Base-by-base conservation (phyloP, 371 early-diverging fungal species). In the Mucor mucedo region DNA sequence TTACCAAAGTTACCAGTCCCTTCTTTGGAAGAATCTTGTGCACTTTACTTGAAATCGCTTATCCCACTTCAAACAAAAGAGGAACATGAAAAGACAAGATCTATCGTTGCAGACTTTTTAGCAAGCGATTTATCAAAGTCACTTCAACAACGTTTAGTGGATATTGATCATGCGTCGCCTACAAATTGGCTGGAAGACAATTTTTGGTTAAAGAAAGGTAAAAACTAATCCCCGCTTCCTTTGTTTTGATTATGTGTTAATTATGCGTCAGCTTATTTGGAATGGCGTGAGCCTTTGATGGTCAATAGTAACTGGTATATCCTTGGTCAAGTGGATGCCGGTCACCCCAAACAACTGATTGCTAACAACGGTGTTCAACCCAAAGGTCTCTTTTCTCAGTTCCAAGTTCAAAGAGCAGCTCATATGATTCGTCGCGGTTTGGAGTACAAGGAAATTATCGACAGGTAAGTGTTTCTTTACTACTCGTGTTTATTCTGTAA, bases 301-400 rank as follows among this genome's bases (percentile, higher is more conserved):
- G 88, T 95, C 59, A 95, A 96, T 78, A 89, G 91, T 59, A 97
- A 96, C 80, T 96, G 95, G 91, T 95, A 92, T 79, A 79, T 91
- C 38, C 59, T 87, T 39, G 79, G 86, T 61, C 71, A 66, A 14
- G 90, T 92, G 62, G 93, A 95, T 67, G 83, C 80, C 0, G 75
- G 83, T 49, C 89, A 91, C 58, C 89, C 89, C n/a, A 59, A 58
- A 16, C n/a, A 39, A 29, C 70, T 87, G 27, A 55, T 88, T 27
- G 59, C 73, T 5, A 73, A 78, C 21, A 33, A 54, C 11, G 50
- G 55, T 10, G 48, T 21, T 5, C 59, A 66, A 13, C 60, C 68
- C 8, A 70, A 77, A 28, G 83, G 86, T n/a, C 72, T 76, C 5
- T 89, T 91, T 63, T 83, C 92, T 4, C 78, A 84, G 33, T 92